Base-by-base conservation (phyloP, 257 asterid species). In the Fraxinus anomala region DNA sequence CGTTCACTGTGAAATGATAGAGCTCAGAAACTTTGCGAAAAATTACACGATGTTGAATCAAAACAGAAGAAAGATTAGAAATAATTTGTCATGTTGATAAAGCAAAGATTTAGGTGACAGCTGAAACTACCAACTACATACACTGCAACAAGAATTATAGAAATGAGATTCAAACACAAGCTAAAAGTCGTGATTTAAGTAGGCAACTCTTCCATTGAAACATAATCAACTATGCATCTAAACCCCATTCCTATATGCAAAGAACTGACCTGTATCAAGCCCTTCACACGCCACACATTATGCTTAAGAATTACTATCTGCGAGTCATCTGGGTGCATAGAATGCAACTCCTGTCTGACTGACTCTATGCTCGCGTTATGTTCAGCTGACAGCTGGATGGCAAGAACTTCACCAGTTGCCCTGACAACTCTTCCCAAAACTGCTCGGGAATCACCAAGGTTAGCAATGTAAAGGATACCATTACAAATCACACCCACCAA, bases 201-300 rank as follows among this genome's bases (percentile, higher is more conserved):
- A 23, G 16, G 31, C 6, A 63, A 63, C 33, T 63, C 17, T 24
- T 63, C 69, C 69, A 63, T 19, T 63, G 69, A 63, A n/a, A 59
- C 6, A 10, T 63, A 63, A 59, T 21, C 13, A 21, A 61, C 68
- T 8, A 26, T 63, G 34, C 17, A 23, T 63, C 17, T 23, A 24
- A 63, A 21, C 16, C 68, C 33, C 31, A 21, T 61, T 23, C 68
- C 68, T 23, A 24, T 4, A 24, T 33, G 26, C 37, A 44, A 19
- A 23, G 40, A 56, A 23, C 80, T 61, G 75, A 87, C 90, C 89
- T 87, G 90, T 73, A 87, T 87, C 73, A 87, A 44, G 75, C 90
- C 90, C 81, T 85, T 87, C 19, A 87, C 89, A 73, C 90, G 89
- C 90, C 90, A 87, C 37, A 87, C 90, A 39, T 81, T 83, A 79